Evolutionary conservation across 768 basidiomycete species (phyloP).

Genomic region (Rhodotorula graminis): DNA sequence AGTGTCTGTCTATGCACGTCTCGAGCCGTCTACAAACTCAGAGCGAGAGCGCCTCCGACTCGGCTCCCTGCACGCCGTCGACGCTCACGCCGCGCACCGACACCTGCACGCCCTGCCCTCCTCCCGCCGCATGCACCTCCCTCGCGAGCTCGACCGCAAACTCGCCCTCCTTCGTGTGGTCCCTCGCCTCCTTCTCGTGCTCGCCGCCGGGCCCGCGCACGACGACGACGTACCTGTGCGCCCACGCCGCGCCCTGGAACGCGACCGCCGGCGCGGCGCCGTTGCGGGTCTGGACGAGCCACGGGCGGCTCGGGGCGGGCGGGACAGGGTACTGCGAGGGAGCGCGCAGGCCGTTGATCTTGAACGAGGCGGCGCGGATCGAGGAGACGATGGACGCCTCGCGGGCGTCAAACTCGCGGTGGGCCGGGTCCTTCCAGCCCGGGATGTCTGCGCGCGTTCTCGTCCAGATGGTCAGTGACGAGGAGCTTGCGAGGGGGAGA

Average conservation of each 20-base stretch:
- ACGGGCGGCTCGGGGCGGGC: conserved; percentile 3
- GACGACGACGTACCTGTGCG: conserved; percentile 23
- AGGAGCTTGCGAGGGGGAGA: no score
- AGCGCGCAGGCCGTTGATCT: conserved; percentile 13
- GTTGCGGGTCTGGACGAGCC: not conserved
- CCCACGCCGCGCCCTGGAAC: conserved; percentile 30
- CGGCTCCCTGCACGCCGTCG: not conserved
- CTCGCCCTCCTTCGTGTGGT: conserved; percentile 30
- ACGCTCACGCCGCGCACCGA: conserved; percentile 11
- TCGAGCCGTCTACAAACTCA: not conserved
- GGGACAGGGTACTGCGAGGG: conserved; percentile 6
- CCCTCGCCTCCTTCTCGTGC: not conserved
- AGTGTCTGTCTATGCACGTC: conserved; percentile 6
- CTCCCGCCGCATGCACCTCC: not conserved
- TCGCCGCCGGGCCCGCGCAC: conserved; percentile 2
- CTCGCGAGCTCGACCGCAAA: conserved; percentile 7
- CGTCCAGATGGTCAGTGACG: not conserved
- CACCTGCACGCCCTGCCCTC: conserved; percentile 7
- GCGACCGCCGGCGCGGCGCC: not conserved
- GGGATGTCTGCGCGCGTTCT: conserved; percentile 25
- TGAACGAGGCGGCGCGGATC: conserved; percentile 33
- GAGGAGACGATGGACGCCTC: conserved; percentile 24
- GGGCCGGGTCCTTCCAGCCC: conserved; percentile 21
- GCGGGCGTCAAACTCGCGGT: conserved; percentile 35
- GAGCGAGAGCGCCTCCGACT: conserved; percentile 1